These are phyloP conservation scores for Jatropha multifida DNA, from an alignment of 441 rosid genomes.

Conservation along the genomic window DNA sequence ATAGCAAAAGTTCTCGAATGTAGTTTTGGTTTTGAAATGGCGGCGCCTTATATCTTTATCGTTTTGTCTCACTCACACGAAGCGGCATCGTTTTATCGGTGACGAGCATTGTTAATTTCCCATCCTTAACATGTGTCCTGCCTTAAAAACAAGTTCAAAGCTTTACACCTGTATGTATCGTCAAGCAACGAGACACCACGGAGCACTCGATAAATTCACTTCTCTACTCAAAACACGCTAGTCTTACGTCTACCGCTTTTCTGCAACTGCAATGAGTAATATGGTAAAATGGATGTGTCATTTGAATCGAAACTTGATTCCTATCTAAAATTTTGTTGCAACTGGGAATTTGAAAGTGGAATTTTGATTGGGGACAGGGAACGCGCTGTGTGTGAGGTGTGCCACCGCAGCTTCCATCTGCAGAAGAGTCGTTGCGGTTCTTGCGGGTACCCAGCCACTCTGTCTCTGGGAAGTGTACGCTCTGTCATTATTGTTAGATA, in stretches of 20 bases:
- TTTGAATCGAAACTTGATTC: not conserved
- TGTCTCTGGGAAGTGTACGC: slow-evolving; percentile 42
- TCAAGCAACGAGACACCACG: not conserved
- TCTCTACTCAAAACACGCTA: not conserved
- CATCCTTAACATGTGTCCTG: not conserved
- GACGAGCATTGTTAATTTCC: not conserved
- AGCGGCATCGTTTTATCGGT: slow-evolving; percentile 1
- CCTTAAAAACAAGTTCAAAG: not conserved
- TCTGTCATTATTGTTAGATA: slow-evolving; percentile 24
- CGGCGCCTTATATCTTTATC: not conserved
- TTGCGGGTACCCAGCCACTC: slow-evolving; percentile 53
- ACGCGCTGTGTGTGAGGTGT: slow-evolving; percentile 60
- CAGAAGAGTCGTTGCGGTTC: slow-evolving; percentile 30
- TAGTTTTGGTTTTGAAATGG: not conserved
- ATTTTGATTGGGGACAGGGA: slow-evolving; percentile 50
- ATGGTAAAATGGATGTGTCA: not conserved
- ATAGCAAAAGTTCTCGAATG: not conserved
- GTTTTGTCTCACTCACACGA: not conserved
- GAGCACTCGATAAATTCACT: not conserved
- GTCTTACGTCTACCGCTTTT: not conserved
- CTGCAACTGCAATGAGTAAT: not conserved
- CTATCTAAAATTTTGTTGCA: not conserved
- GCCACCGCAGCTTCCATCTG: slow-evolving; percentile 37
- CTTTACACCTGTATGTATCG: not conserved
- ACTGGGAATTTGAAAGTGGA: not conserved